Base-by-base conservation (phyloP, 1,284 basidiomycete species). In the Crepidotus sp. region DNA sequence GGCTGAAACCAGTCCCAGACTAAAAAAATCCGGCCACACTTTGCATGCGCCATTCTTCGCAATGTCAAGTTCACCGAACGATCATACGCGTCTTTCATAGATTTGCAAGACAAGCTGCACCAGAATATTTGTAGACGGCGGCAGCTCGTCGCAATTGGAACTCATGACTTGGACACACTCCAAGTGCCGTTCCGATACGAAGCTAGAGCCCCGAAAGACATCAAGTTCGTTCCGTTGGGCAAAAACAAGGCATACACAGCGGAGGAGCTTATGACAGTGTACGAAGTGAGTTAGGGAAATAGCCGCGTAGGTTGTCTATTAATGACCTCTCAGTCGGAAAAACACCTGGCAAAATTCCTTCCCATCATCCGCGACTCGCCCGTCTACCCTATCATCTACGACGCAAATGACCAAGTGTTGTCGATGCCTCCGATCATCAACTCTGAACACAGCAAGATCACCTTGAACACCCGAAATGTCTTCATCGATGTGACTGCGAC, bases 371-470 rank as follows among this genome's bases (percentile, higher is more conserved):
- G 83, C 19, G 91, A 97, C 60, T 90, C 89, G 8, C 91, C 95
- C 6, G 91, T 95, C 32, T 98, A 97, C 66, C 96, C 96, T 17
- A 88, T 98, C 66, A 96, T 98, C 61, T 98, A 98, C 66, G 95
- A 98, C 64, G 70, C 77, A 15, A 73, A 86, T 46, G 83, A 90
- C 59, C 78, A 71, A 25, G 95, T 98, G 1, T 73, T 96, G 14
- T 96, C 92, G 9, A 93, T 98, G 84, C 96, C 96, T 21, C 96
- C 96, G 2, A 97, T 99, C 64, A 96, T 97, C 68, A 97, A 97
- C 68, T 95, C 92, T 5, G 83, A 96, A 52, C 88, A 92, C 66
- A 96, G 91, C 61, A 98, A 98, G 71, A 98, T 99, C 58, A 90
- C 91, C 0, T 71, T 97, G 52, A 83, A 93, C 61, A 98, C 96